A percentile compares a stretch with the other conserved stretches of the same genome.
These are phyloP conservation scores for Quercus parvula DNA, from an alignment of 306 rosid species.

Conservation along the genomic window DNA sequence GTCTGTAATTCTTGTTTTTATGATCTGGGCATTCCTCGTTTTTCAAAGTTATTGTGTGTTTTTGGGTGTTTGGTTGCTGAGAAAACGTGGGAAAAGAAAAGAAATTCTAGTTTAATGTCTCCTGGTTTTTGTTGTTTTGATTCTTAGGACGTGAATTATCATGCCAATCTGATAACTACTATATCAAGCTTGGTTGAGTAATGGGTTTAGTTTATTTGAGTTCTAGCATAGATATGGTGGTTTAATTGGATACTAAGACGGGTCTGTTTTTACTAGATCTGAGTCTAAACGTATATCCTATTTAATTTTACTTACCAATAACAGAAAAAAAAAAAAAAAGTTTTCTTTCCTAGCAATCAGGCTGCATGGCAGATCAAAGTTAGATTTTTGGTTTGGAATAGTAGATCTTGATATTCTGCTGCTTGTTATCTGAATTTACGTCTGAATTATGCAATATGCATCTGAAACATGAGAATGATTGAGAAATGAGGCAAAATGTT, in stretches of 20 bases:
- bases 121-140: background rate
- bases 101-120: background rate
- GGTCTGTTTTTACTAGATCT: constrained; percentile 22
- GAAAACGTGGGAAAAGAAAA: background rate
- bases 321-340: background rate
- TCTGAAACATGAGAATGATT: background rate
- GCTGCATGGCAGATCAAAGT: background rate
- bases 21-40: constrained; percentile 17
- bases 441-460: background rate
- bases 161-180: background rate
- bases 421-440: background rate
- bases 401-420: background rate
- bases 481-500: background rate
- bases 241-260: background rate
- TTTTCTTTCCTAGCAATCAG: background rate
- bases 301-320: background rate
- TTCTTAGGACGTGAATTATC: background rate
- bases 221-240: background rate
- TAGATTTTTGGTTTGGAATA: background rate
- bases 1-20: background rate
- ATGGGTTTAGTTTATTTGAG: background rate
- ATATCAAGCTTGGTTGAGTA: background rate
- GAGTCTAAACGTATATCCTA: background rate
- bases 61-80: constrained; percentile 4
- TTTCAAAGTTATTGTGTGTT: background rate